Evolutionary conservation across 441 rosid genomes (phyloP).

Genomic region (Eruca vesicaria): DNA sequence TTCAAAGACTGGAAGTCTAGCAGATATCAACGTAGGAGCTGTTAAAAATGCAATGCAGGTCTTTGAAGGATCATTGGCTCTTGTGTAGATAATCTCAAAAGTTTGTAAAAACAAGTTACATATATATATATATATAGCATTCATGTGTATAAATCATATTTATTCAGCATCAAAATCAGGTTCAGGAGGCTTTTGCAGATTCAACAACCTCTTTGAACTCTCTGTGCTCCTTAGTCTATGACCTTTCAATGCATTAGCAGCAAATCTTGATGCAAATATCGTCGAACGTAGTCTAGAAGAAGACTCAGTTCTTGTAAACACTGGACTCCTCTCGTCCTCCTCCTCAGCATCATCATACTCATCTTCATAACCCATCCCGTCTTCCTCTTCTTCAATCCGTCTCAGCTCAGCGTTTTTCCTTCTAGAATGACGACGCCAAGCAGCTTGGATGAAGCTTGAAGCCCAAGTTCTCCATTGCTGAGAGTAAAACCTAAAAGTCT

Average conservation of each 20-base stretch:
- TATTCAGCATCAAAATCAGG: slow-evolving; percentile 62
- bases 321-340: slow-evolving; percentile 30
- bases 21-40: slow-evolving; percentile 58
- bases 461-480: slow-evolving; percentile 99
- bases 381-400: slow-evolving; percentile 50
- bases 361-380: slow-evolving; percentile 35
- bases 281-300: slow-evolving; percentile 59
- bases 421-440: slow-evolving; percentile 70
- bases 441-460: slow-evolving; percentile 74
- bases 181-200: slow-evolving; percentile 73
- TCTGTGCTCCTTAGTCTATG: slow-evolving; percentile 38
- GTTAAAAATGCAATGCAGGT: slow-evolving; percentile 64
- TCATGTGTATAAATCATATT: slow-evolving; percentile 13
- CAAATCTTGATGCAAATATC: slow-evolving; percentile 69
- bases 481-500: slow-evolving; percentile 88
- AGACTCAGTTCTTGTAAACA: slow-evolving; percentile 25
- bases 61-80: slow-evolving; percentile 66
- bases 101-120: slow-evolving; percentile 12
- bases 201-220: slow-evolving; percentile 40
- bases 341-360: slow-evolving; percentile 33
- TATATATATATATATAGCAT: slow-evolving; percentile 4
- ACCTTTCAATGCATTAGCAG: slow-evolving; percentile 65
- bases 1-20: slow-evolving; percentile 71
- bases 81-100: slow-evolving; percentile 41
- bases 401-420: slow-evolving; percentile 66